These are phyloP conservation scores for Fusarium chlamydosporum DNA, from an alignment of 2,329 filamentous ascomycete species.

Conservation along the genomic window DNA sequence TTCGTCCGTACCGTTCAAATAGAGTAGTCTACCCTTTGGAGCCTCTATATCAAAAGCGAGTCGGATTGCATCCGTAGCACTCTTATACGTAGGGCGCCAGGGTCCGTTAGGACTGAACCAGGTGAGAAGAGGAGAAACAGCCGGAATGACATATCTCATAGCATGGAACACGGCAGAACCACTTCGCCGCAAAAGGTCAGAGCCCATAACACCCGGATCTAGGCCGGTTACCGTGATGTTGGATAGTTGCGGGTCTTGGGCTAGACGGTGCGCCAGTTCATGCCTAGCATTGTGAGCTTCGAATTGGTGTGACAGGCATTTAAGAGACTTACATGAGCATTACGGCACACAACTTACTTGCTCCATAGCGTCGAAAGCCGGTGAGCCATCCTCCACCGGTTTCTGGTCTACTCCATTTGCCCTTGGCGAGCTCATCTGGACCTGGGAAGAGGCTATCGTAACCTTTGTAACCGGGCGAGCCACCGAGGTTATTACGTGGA, in stretches of 20 bases:
- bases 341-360: slow-evolving; percentile 57
- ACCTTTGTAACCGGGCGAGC: slow-evolving; percentile 44
- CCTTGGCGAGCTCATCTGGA: slow-evolving; percentile 53
- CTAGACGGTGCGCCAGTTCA: slow-evolving; percentile 55
- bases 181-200: slow-evolving; percentile 51
- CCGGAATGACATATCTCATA: slow-evolving; percentile 48
- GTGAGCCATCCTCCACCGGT: slow-evolving; percentile 50
- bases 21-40: slow-evolving; percentile 51
- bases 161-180: slow-evolving; percentile 44
- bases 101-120: slow-evolving; percentile 52
- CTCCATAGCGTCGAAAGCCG: slow-evolving; percentile 57
- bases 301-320: not conserved
- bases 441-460: slow-evolving; percentile 52
- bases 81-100: slow-evolving; percentile 52
- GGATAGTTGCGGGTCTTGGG: slow-evolving; percentile 53
- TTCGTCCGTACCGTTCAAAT: slow-evolving; percentile 55
- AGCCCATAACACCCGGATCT: slow-evolving; percentile 58
- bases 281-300: slow-evolving; percentile 47
- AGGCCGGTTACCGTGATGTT: slow-evolving; percentile 56
- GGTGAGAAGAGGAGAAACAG: slow-evolving; percentile 45
- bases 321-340: slow-evolving; percentile 54
- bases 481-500: slow-evolving; percentile 45
- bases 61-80: slow-evolving; percentile 53
- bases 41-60: slow-evolving; percentile 52
- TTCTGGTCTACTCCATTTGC: slow-evolving; percentile 53